Base-by-base conservation (phyloP, 257 asterid genomes). In the Nicotiana noctiflora region DNA sequence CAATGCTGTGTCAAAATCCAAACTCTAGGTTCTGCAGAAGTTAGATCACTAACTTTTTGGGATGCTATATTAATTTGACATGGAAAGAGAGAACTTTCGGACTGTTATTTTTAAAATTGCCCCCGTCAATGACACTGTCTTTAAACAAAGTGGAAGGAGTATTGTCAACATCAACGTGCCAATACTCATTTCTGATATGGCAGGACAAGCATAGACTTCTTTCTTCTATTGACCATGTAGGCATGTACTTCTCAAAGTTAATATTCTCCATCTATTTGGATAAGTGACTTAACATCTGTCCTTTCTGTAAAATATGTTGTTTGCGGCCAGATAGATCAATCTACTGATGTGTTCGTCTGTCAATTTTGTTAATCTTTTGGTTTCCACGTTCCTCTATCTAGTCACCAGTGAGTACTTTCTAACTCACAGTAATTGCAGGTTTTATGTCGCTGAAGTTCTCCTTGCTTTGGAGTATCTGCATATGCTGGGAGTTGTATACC, bases 401-500 rank as follows among this genome's bases (percentile, higher is more conserved):
- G 55, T 67, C 31, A 37, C n/a, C 12, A n/a, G 56, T 19, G 77
- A 40, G 77, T 70, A 70, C 34, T 21, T 70, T 19, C 34, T 68
- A 23, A 23, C 78, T 72, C 78, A 72, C 7, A 40, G 17, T 46
- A 49, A 51, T 40, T 85, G 53, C 86, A 89, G 98, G 86, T 94
- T 94, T 86, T 94, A 94, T 75, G 97, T 93, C 37, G 98, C 98
- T 37, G 98, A 94, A 88, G 97, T 94, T 72, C 98, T 94, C 80
- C 94, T 94, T 57, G 98, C 98, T 70, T 89, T 94, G 21, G 98
- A 94, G 82, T 94, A 94, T 85, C 34, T 94, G 82, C 98, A 94
- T 90, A 94, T 94, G 98, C 97, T 94, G 5, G 98, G 98, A 2
- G 90, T 94, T 64, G 93, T 94, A n/a, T 94, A 94, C 85, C 93